Conservation (phyloP, 768 basidiomycete genomes). For the Russula lepida region DNA sequence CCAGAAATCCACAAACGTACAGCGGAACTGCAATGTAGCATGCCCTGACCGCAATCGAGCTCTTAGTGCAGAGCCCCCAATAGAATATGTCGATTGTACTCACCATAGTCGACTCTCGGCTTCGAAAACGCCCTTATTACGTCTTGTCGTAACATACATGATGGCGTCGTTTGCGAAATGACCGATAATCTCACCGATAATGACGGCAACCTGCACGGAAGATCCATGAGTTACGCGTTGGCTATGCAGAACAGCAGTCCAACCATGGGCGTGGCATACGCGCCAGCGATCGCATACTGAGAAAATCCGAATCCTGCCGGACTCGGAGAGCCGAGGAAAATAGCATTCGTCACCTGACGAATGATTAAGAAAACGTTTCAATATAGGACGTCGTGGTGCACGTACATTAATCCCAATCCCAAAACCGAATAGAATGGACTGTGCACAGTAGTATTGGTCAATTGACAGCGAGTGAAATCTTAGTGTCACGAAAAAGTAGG, state of each 20-base stretch:
- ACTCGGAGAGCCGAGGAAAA: conserved; percentile 49
- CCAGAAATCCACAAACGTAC: conserved; percentile 52
- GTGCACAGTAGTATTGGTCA: not conserved
- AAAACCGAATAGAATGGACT: conserved; percentile 56
- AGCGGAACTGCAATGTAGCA: conserved; percentile 51
- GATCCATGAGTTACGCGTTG: not conserved
- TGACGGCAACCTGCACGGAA: conserved; percentile 34
- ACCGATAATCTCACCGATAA: conserved; percentile 45
- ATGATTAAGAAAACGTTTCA: not conserved
- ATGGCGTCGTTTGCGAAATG: conserved; percentile 45
- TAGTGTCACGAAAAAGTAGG: not conserved
- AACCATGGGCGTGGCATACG: conserved; percentile 49
- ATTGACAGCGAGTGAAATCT: not conserved
- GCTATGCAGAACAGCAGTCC: conserved; percentile 9
- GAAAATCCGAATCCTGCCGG: conserved; percentile 48
- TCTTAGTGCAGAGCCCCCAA: too few relatives aligned
- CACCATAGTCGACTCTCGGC: conserved; percentile 54
- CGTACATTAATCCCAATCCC: conserved; percentile 52
- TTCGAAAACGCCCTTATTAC: conserved; percentile 44
- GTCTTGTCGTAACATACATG: conserved; percentile 35
- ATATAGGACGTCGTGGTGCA: not conserved
- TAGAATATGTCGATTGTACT: conserved; percentile 8
- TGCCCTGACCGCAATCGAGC: conserved; percentile 33
- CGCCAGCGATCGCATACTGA: conserved; percentile 42
- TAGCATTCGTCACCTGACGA: conserved; percentile 51